phyloP scores from a whole-genome alignment of 768 basidiomycete species.

The Boletus subcaerulescens region DNA sequence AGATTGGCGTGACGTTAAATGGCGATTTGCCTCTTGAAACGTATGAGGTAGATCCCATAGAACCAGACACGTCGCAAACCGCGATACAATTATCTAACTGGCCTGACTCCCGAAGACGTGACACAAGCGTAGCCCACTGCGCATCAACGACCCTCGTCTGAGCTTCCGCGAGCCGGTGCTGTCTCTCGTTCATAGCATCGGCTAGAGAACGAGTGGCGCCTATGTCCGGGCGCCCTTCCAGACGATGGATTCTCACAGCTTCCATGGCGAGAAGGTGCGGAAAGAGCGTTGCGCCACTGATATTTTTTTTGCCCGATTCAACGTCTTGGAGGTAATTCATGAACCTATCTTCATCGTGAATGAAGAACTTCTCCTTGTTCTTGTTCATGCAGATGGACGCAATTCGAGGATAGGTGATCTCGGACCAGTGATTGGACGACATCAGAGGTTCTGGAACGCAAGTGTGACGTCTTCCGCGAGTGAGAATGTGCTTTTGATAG shows the following conservation, averaged over 20 bases:
- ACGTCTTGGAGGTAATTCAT: conserved; percentile 54
- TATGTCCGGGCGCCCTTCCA: neutral
- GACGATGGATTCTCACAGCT: conserved; percentile 17
- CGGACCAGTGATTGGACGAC: conserved; percentile 55
- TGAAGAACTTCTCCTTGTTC: conserved; percentile 52
- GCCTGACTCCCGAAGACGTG: conserved; percentile 50
- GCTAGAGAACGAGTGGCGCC: neutral
- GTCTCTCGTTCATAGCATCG: conserved; percentile 24
- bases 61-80: conserved; percentile 72
- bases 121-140: conserved; percentile 65
- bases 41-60: conserved; percentile 48
- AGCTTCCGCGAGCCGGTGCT: conserved; percentile 32
- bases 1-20: conserved; percentile 43
- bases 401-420: conserved; percentile 58
- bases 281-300: conserved; percentile 65
- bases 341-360: conserved; percentile 60
- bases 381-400: conserved; percentile 59
- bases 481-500: conserved; percentile 59
- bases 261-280: conserved; percentile 59
- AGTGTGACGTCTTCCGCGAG: conserved; percentile 47
- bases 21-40: conserved; percentile 1
- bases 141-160: conserved; percentile 50
- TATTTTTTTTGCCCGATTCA: conserved; percentile 49
- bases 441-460: conserved; percentile 59
- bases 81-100: conserved; percentile 61